Evolutionary conservation across 225 moss, liverwort and hornwort genomes (phyloP), one percentile per base, ranked within the genome.

Genomic region (Takakia lepidozioides): DNA sequence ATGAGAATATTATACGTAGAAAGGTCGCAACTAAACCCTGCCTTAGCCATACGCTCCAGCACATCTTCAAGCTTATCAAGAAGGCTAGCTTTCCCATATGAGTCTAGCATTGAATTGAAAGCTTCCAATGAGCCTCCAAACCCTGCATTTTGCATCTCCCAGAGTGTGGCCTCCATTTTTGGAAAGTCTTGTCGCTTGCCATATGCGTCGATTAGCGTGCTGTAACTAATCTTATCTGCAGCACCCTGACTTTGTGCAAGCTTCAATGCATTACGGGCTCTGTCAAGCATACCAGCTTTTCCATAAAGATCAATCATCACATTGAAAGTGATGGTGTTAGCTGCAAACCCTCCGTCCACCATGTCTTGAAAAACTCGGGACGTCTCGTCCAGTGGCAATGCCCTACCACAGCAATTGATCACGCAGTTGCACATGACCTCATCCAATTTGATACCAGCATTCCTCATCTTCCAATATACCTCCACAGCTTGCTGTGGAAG

Each of bases 241-340:
- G 71, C 71, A 57, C 90, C 95, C 57, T 75, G 67, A 52, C 77
- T 57, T 71, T 87, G 87, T 25, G 90, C 87, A 61, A 69, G 58
- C 62, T 73, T 75, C 57, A 84, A 61, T 55, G 82, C 82, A 22
- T 78, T 68, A 25, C 72, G 69, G 25, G 87, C 82, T 55, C 71
- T 83, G 32, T 91, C 84, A 36, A 87, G 49, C 79, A 82, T 71
- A 10, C 90, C 90, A 36, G 90, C 82, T 59, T 98, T 98, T 43
- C 85, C 95, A 54, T 90, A 98, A 3, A 98, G 57, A 54, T 98
- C 90, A 30, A 91, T 91, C 84, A 98, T 87, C 24, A 98, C 63
- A 39, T 98, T 98, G 54, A 90, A 98, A 14, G 95, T 98, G 28
- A 82, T 71, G 24, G 52, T 66, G 46, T 76, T 83, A 11, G 95